Evolutionary conservation across 176 grass and related monocot species (phyloP), one percentile per base, ranked within the genome.

Genomic region (Coix lacrymajobi): DNA sequence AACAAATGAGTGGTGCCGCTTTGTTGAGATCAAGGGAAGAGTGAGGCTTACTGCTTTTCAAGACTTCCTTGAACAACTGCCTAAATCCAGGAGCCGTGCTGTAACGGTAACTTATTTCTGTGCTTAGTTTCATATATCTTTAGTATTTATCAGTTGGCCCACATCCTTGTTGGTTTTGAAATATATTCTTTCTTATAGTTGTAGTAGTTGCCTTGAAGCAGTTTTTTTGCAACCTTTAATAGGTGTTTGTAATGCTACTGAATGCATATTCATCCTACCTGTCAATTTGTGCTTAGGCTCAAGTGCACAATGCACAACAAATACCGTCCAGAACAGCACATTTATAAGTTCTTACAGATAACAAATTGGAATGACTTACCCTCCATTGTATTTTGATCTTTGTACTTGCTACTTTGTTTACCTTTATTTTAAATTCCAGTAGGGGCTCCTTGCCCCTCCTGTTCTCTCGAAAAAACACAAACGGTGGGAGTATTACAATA

Each of bases 21-120:
- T 88, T 86, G 80, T 94, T 83, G 88, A 98, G 76, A 89, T 98
- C 73, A 98, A 93, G 70, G 92, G 92, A 81, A 91, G 75, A 84
- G 90, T 98, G 39, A 90, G 45, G 19, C 52, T 98, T 56, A 81
- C 74, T 71, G 86, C 39, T 52, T 88, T 97, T 82, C 61, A 94
- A 77, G 90, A 92, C 56, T 98, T 94, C 71, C 88, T 94, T 22
- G 85, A 89, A 76, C 88, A 98, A 19, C 84, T 94, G 69, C 90
- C 95, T 64, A 71, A 89, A 36, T 93, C 92, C 75, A 83, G 79
- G 45, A 91, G 90, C 58, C 88, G 86, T 75, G 82, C 86, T 70
- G 73, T 93, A 54, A 93, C 81, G 90, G 92, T 97, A 94, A 83
- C 54, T 73, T 73, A 17, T 73, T 48, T 73, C 8, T 64, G 38